A percentile compares a stretch with the other conserved stretches of the same genome.
Evolutionary conservation across 2,329 filamentous ascomycete species (phyloP).

Genomic region (Fusarium tricinctum): DNA sequence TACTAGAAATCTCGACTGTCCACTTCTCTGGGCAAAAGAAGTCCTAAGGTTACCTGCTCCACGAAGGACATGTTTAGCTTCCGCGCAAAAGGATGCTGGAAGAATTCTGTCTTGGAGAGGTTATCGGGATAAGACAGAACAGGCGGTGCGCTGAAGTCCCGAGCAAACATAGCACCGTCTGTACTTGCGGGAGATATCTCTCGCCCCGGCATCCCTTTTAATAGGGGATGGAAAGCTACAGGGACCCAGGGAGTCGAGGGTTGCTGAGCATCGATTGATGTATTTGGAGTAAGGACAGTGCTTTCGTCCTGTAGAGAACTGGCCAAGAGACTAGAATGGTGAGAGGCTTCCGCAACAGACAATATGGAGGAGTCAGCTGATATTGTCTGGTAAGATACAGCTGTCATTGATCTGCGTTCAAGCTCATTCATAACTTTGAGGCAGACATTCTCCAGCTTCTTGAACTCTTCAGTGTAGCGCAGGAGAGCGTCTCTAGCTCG

Average conservation of each 20-base stretch:
- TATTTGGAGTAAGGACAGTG: conserved; percentile 20
- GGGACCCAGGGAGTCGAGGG: conserved; percentile 12
- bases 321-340: conserved; percentile 13
- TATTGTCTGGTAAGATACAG: conserved; percentile 7
- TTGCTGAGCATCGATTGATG: conserved; percentile 13
- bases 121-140: conserved; percentile 55
- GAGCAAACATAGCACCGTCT: conserved; percentile 54
- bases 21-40: conserved; percentile 54
- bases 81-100: conserved; percentile 56
- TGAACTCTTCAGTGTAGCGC: conserved; percentile 53
- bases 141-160: conserved; percentile 50
- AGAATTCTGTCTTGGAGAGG: conserved; percentile 53
- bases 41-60: conserved; percentile 53
- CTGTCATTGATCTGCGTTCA: conserved; percentile 17
- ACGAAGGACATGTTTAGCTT: conserved; percentile 48
- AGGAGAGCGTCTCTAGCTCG: conserved; percentile 50
- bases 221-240: conserved; percentile 59
- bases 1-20: conserved; percentile 56
- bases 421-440: conserved; percentile 44
- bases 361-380: conserved; percentile 26
- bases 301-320: conserved; percentile 15
- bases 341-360: conserved; percentile 23
- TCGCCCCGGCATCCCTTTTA: conserved; percentile 57
- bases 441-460: conserved; percentile 54
- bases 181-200: conserved; percentile 57